Evolutionary conservation across 2,329 filamentous ascomycete genomes (phyloP).

Genomic region (Coniochaeta sp.): DNA sequence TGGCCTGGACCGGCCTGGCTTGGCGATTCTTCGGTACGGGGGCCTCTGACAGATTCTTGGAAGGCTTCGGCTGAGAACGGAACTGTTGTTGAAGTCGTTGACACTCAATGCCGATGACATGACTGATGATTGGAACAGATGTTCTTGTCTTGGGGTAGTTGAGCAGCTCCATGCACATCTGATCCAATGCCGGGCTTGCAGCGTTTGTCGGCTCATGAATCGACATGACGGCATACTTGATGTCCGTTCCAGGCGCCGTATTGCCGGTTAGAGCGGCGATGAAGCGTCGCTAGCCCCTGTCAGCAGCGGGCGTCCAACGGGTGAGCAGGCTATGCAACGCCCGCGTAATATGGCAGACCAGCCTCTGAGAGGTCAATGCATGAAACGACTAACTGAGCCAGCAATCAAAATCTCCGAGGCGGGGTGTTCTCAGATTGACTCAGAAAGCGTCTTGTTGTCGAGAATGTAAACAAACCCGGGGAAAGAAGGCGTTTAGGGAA

Average conservation of each 20-base stretch:
- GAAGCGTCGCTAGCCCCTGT: too few species aligned
- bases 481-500: background rate
- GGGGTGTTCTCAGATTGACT: background rate
- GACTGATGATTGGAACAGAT: background rate
- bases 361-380: conserved; percentile 10
- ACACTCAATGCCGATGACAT: background rate
- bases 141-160: background rate
- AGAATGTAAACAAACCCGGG: conserved; percentile 1
- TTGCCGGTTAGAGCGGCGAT: too few species aligned
- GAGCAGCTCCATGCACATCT: too few species aligned
- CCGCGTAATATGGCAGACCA: conserved; percentile 12
- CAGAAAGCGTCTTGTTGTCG: background rate
- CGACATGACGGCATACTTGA: too few species aligned
- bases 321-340: background rate
- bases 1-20: background rate
- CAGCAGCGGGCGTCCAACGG: background rate
- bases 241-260: too few species aligned
- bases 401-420: background rate
- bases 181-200: too few species aligned
- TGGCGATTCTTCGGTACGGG: background rate
- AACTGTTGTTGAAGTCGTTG: background rate
- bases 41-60: background rate
- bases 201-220: too few species aligned
- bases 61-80: background rate
- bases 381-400: background rate